phyloP scores from a whole-genome alignment of 2,329 filamentous ascomycete species.

The Colletotrichum theobromicola region DNA sequence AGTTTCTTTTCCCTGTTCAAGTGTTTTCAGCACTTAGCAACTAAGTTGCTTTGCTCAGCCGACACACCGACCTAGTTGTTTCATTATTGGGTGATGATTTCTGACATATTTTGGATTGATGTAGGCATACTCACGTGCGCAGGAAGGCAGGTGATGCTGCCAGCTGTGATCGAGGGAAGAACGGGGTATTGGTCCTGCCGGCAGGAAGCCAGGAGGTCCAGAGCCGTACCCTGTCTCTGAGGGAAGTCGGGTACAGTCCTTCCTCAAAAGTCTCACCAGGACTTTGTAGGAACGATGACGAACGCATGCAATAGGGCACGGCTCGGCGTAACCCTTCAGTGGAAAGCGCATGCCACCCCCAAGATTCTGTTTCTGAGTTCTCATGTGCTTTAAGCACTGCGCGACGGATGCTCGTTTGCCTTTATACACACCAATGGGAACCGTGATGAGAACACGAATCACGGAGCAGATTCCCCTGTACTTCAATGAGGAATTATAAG shows the following conservation, averaged over 20 bases:
- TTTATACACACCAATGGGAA: neutral
- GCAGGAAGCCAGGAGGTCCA: accelerated
- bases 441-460: neutral
- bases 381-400: neutral
- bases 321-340: neutral
- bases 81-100: neutral
- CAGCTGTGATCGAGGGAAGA: neutral
- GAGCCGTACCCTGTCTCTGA: accelerated
- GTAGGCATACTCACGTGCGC: neutral
- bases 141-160: neutral
- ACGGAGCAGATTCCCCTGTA: neutral
- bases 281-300: neutral
- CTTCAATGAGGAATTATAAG: neutral
- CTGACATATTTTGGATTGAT: neutral
- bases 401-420: neutral
- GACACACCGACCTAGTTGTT: neutral
- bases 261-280: neutral
- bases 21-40: neutral
- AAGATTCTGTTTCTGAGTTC: neutral
- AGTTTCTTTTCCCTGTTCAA: neutral
- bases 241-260: neutral
- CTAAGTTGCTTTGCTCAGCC: neutral
- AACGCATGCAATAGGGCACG: neutral
- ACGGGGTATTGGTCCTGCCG: neutral
- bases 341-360: neutral